A percentile compares a stretch with the other conserved stretches of the same genome.
Evolutionary conservation across 1,284 basidiomycete species (phyloP).

Genomic region (Ceratobasidium theobromae): DNA sequence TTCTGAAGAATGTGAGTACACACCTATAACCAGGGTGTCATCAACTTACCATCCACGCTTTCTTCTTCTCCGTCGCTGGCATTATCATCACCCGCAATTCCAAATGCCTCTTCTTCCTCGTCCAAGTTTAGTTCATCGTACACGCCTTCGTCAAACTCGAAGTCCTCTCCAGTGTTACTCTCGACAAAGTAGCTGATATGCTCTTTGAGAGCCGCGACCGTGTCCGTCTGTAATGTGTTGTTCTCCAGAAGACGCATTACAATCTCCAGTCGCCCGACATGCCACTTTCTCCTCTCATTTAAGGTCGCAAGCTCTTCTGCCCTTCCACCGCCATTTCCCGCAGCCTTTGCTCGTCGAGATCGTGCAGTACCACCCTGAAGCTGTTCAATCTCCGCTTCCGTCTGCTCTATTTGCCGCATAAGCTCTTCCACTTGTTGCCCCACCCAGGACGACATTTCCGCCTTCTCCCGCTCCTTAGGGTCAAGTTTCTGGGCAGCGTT

Average conservation of each 20-base stretch:
- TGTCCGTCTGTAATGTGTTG: conserved; percentile 82
- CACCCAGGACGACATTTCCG: conserved; percentile 86
- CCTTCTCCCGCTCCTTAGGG: conserved; percentile 95
- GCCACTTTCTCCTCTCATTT: conserved; percentile 96
- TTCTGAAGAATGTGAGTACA: conserved; percentile 46
- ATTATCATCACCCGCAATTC: conserved; percentile 73
- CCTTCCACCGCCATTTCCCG: conserved; percentile 71
- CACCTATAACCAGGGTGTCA: neutral
- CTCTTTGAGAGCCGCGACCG: conserved; percentile 83
- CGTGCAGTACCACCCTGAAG: conserved; percentile 60
- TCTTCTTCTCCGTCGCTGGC: conserved; percentile 68
- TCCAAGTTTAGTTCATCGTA: conserved; percentile 98
- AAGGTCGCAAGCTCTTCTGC: conserved; percentile 81
- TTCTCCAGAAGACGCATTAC: conserved; percentile 94
- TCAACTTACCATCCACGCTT: conserved; percentile 58
- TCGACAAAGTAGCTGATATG: conserved; percentile 98
- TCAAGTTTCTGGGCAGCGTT: conserved; percentile 94
- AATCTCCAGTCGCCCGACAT: conserved; percentile 90
- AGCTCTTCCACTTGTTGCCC: conserved; percentile 89
- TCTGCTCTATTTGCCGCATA: conserved; percentile 87
- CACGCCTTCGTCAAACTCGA: conserved; percentile 96
- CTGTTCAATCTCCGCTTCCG: conserved; percentile 96
- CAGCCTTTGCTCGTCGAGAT: conserved; percentile 63
- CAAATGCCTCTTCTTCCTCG: conserved; percentile 89
- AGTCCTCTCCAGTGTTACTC: conserved; percentile 94